Evolutionary conservation across 2,329 filamentous ascomycete genomes (phyloP).

Genomic region (Verticillium nubilum): DNA sequence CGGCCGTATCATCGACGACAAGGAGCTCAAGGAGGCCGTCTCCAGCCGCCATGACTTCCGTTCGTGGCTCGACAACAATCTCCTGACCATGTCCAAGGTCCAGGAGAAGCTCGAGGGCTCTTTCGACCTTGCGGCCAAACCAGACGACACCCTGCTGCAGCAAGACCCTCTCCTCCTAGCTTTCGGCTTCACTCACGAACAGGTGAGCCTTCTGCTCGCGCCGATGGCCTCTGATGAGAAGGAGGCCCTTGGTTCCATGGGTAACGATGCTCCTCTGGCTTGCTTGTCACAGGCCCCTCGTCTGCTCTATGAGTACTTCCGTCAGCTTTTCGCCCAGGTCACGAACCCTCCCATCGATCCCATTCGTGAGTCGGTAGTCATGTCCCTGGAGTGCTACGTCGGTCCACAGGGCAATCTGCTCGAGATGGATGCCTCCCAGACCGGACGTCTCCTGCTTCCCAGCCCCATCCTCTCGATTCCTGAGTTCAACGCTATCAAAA

Average conservation of each 20-base stretch:
- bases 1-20: constrained; percentile 90
- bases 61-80: constrained; percentile 78
- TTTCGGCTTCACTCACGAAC: constrained; percentile 93
- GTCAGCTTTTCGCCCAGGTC: constrained; percentile 94
- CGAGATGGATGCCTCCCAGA: constrained; percentile 89
- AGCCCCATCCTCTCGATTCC: constrained; percentile 86
- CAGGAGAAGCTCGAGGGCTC: constrained; percentile 53
- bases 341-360: constrained; percentile 97
- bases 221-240: constrained; percentile 98
- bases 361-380: constrained; percentile 94
- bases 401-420: constrained; percentile 92
- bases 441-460: constrained; percentile 76
- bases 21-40: constrained; percentile 84
- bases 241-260: constrained; percentile 95
- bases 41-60: constrained; percentile 84
- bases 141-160: constrained; percentile 68
- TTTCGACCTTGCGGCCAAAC: constrained; percentile 59
- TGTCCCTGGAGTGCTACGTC: constrained; percentile 95
- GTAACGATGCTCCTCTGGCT: constrained; percentile 89
- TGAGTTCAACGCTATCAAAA: constrained; percentile 83
- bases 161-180: constrained; percentile 79
- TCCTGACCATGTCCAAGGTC: constrained; percentile 75
- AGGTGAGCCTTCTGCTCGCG: constrained; percentile 83
- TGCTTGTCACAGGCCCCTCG: constrained; percentile 87
- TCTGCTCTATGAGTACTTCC: constrained; percentile 92